Evolutionary conservation across 345 rosid genomes (phyloP).

Genomic region (Hibiscus tridactylites): DNA sequence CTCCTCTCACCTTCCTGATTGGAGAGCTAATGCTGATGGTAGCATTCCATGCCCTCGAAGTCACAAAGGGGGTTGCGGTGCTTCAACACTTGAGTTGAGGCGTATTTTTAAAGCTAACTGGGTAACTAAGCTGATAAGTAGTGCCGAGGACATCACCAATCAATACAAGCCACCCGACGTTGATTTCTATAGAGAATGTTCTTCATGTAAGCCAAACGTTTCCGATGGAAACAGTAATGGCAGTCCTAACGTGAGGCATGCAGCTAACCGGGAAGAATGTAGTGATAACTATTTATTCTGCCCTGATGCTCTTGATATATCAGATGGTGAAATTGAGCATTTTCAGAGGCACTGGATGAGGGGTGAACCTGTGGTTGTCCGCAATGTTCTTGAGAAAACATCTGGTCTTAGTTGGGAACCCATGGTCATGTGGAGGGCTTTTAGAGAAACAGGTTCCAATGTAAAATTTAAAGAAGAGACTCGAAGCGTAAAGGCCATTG

Average conservation of each 20-base stretch:
- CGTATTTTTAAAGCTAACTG: conserved; percentile 38
- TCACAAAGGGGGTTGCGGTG: conserved; percentile 52
- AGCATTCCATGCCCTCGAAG: conserved; percentile 59
- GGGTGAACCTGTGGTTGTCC: conserved; percentile 52
- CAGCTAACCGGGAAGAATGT: conserved; percentile 32
- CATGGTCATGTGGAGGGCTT: conserved; percentile 67
- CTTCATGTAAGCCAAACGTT: conserved; percentile 17
- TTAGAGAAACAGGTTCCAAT: conserved; percentile 28
- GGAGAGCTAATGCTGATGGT: conserved; percentile 42
- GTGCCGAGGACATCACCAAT: conserved; percentile 36
- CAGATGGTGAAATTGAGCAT: conserved; percentile 28
- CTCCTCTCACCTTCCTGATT: conserved; percentile 10
- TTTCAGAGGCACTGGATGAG: conserved; percentile 53
- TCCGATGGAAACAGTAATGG: conserved; percentile 1
- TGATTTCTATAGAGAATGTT: conserved; percentile 32
- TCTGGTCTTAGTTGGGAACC: conserved; percentile 65
- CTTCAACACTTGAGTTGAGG: conserved; percentile 37
- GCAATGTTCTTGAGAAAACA: conserved; percentile 36
- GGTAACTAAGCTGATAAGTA: conserved; percentile 33
- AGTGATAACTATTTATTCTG: conserved; percentile 43
- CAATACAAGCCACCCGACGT: conserved; percentile 24
- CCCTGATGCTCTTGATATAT: conserved; percentile 30
- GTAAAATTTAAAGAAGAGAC: conserved; percentile 32
- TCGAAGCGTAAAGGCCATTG: conserved; percentile 36
- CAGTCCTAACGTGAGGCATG: conserved; percentile 27